Base-by-base conservation (phyloP, 257 asterid genomes). In the Plectranthus barbatus region DNA sequence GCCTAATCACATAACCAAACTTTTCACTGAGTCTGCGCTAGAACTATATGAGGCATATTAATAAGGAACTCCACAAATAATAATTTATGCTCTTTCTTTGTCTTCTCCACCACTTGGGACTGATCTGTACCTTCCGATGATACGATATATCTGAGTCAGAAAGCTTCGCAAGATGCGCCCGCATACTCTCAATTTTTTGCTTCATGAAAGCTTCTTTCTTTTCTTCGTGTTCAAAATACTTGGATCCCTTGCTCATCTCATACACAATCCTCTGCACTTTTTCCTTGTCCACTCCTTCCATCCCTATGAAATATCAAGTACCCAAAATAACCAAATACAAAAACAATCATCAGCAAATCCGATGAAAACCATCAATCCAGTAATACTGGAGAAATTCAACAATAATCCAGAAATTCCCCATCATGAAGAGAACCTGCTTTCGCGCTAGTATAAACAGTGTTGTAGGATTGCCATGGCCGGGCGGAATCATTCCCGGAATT, bases 211-310 rank as follows among this genome's bases (percentile, higher is more conserved):
- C 96, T 71, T 93, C 95, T 74, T 90, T 89, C 69, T 66, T 79
- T 66, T 83, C 96, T 86, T 90, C 96, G 45, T 90, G 90, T 68
- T 83, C 91, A 57, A 90, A 93, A 74, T 86, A 93, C 76, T 90
- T 93, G 17, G 97, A 87, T 3, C 99, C 99, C 77, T 90, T 93
- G 76, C 99, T 93, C 96, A 93, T 90, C 81, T 93, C 97, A 65
- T 93, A 93, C 62, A 93, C 95, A 62, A 84, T 69, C 60, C 90
- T 87, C 83, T 93, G 97, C 77, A 93, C 99, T 71, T 82, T 93
- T 44, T 93, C 97, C 95, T 87, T 86, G 77, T 93, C 97, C 78
- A 93, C 99, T 49, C 97, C 97, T 66, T 93, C 99, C 99, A 93
- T 93, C 45, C 99, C 97, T 90, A 70, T 8, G 12, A 40, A 60